Percentiles rank a stretch among this genome's conserved stretches.
Conservation (phyloP, 2,329 filamentous ascomycete genomes). For the Coniochaeta ligniaria region DNA sequence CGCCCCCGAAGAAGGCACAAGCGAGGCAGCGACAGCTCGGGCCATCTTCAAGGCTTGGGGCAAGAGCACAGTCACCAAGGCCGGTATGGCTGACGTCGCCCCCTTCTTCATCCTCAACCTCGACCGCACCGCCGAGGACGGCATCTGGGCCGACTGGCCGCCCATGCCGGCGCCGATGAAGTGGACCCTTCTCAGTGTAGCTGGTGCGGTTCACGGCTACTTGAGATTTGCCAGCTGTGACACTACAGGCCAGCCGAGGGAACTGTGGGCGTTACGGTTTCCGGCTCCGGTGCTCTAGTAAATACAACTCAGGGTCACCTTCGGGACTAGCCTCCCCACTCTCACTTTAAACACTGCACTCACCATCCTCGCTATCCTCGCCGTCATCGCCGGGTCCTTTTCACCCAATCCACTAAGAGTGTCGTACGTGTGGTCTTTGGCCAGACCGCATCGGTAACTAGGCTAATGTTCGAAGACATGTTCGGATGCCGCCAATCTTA, state of each 20-base stretch:
- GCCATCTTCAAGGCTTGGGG: conserved; percentile 53
- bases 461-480: no score
- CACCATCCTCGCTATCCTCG: no score
- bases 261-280: conserved; percentile 40
- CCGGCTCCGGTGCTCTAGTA: background rate
- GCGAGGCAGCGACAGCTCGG: conserved; percentile 35
- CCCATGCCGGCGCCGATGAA: conserved; percentile 54
- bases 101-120: conserved; percentile 60
- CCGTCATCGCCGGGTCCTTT: no score
- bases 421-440: no score
- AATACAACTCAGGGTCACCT: no score
- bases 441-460: no score
- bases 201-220: conserved; percentile 45
- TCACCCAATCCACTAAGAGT: no score
- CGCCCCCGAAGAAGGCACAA: conserved; percentile 38
- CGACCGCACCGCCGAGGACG: conserved; percentile 51
- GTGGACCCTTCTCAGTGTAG: conserved; percentile 54
- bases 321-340: no score
- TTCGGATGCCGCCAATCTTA: no score
- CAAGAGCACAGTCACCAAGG: conserved; percentile 56
- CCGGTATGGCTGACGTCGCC: conserved; percentile 50
- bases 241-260: conserved; percentile 40
- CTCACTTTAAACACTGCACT: no score
- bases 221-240: conserved; percentile 63
- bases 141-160: conserved; percentile 55